These are phyloP conservation scores for Paramecium sexaurelia DNA, from an alignment of 73 alveolate genomes.

Conservation along the genomic window DNA sequence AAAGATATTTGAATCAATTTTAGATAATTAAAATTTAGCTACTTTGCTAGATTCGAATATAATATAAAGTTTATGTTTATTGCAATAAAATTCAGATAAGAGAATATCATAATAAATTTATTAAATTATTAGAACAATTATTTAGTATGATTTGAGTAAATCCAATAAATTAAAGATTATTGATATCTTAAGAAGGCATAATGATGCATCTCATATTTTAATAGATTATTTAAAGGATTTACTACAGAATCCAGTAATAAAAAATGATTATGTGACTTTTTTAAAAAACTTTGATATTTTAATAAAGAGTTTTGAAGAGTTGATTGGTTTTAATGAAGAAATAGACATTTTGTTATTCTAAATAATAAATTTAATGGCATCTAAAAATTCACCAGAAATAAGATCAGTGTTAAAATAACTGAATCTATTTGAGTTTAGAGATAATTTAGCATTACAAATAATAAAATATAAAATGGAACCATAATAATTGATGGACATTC, in stretches of 20 bases:
- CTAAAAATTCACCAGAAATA: constrained; percentile 50
- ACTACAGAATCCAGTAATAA: neutral
- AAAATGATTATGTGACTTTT: neutral
- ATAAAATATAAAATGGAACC: constrained; percentile 34
- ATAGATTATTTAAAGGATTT: constrained; percentile 19
- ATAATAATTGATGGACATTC: constrained; percentile 3
- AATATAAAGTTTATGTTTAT: neutral
- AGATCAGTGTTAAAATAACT: neutral
- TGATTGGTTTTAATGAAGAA: constrained; percentile 45
- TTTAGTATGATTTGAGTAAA: neutral
- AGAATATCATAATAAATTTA: neutral
- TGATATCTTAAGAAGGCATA: neutral
- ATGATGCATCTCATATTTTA: constrained; percentile 10
- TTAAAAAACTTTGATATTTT: neutral
- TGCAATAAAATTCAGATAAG: neutral
- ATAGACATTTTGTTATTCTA: neutral
- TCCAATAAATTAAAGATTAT: neutral
- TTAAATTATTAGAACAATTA: constrained; percentile 25
- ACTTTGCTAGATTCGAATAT: constrained; percentile 28
- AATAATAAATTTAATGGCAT: constrained; percentile 44
- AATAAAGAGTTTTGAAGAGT: constrained; percentile 22
- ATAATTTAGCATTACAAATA: constrained; percentile 23
- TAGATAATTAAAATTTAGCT: neutral
- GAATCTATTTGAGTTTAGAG: constrained; percentile 6
- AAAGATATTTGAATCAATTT: constrained; percentile 38